Evolutionary conservation across 2,329 filamentous ascomycete species (phyloP).

Genomic region (Furcasterigmium furcatum): DNA sequence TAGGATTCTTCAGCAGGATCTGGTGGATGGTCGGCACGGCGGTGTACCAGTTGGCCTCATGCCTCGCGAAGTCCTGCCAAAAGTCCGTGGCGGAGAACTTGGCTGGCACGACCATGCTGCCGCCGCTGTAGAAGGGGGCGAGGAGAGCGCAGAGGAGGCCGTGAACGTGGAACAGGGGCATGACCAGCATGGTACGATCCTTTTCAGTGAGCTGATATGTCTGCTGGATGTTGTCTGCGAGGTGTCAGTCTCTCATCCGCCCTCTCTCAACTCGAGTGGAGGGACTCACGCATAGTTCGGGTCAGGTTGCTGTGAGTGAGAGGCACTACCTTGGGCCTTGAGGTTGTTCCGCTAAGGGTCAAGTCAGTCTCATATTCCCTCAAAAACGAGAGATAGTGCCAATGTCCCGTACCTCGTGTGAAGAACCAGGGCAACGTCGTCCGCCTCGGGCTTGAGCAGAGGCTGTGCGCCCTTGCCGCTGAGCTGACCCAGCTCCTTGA

Average conservation of each 20-base stretch:
- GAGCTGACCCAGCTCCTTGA: slow-evolving; percentile 73
- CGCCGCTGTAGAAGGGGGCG: slow-evolving; percentile 70
- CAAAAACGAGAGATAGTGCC: not conserved
- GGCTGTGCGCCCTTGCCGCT: slow-evolving; percentile 34
- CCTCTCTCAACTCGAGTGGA: slow-evolving; percentile 1
- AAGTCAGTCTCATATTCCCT: not conserved
- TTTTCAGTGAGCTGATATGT: slow-evolving; percentile 70
- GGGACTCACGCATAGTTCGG: slow-evolving; percentile 66
- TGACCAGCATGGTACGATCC: slow-evolving; percentile 82
- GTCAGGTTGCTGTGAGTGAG: slow-evolving; percentile 79
- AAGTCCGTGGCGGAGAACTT: slow-evolving; percentile 83
- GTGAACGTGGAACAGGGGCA: slow-evolving; percentile 90
- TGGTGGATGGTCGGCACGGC: slow-evolving; percentile 93
- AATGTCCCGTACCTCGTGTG: slow-evolving; percentile 61
- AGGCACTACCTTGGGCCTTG: slow-evolving; percentile 79
- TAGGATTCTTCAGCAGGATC: slow-evolving; percentile 73
- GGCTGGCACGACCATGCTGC: slow-evolving; percentile 73
- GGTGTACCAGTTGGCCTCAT: slow-evolving; percentile 87
- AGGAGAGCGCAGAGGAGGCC: slow-evolving; percentile 82
- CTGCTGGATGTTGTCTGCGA: slow-evolving; percentile 66
- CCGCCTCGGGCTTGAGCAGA: slow-evolving; percentile 54
- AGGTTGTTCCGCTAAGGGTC: slow-evolving; percentile 67
- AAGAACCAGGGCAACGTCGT: slow-evolving; percentile 77
- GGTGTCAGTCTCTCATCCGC: not conserved
- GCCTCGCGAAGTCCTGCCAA: slow-evolving; percentile 71